Evolutionary conservation across 2,329 filamentous ascomycete species (phyloP), one percentile per base, ranked within the genome.

Genomic region (Sarocladium brachiariae): DNA sequence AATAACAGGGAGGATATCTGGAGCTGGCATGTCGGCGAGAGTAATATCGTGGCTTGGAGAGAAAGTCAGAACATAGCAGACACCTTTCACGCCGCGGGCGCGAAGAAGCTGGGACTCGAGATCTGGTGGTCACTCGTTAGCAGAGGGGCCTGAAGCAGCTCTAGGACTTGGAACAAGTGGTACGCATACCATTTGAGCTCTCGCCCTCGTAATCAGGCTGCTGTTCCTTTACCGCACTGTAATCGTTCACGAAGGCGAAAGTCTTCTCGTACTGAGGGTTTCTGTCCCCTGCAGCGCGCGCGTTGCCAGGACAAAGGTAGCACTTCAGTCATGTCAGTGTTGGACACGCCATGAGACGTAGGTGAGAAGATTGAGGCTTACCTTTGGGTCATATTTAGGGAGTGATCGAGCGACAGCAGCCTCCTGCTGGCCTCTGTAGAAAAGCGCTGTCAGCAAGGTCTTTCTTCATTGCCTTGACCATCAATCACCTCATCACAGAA

Each of bases 31-130:
- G 65, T 99, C 93, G 55, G 93, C 92, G 24, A 99, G 81, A 2
- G 93, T 99, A 53, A 95, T 72, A 67, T 96, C 87, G 70, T 99
- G 93, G 56, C 84, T 83, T 2, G 89, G 83, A 7, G 90, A 93
- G 70, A 99, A 99, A 52, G 91, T 96, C 50, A 99, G 79, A 51
- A 99, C 93, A 68, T 95, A 97, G 74, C 93, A 99, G 73, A 92
- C 92, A 56, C 93, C 93, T 48, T 88, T 96, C 51, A 95, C 91
- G 8, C 89, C 77, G 63, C 95, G 83, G 21, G 89, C 92, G 59
- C 82, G 82, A 33, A 99, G 81, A 34, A 99, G 81, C 25, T 85
- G 74, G 7, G 84, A 84, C 48, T 88, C 83, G 30, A 91, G 73
- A 59, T 84, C 86, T 89, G 54, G 0, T 1, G 5, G 11, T 8